Evolutionary conservation across 1,284 basidiomycete species (phyloP).

Genomic region (Moesziomyces aphidis): DNA sequence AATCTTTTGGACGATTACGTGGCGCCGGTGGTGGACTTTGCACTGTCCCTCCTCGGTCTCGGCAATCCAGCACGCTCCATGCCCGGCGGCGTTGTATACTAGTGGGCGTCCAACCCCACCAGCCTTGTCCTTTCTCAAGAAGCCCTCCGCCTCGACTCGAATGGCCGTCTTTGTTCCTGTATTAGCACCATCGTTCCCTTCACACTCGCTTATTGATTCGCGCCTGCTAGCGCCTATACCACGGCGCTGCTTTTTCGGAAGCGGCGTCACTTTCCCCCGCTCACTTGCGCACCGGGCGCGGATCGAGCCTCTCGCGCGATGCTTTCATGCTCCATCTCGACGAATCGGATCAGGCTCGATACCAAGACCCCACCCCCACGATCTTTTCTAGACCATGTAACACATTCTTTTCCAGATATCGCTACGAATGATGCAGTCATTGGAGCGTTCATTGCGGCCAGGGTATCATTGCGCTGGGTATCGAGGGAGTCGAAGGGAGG

Average conservation of each 20-base stretch:
- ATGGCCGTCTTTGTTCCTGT: slow-evolving; percentile 2
- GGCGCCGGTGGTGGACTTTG: slow-evolving; percentile 17
- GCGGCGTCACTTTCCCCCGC: not conserved
- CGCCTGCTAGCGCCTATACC: slow-evolving; percentile 30
- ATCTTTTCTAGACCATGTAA: slow-evolving; percentile 16
- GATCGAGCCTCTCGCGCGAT: not conserved
- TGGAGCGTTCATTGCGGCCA: slow-evolving; percentile 8
- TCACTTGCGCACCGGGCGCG: not conserved
- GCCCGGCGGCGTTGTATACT: slow-evolving; percentile 27
- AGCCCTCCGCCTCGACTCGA: not conserved
- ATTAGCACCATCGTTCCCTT: slow-evolving; percentile 6
- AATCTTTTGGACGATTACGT: slow-evolving; percentile 42
- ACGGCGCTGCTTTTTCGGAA: not conserved
- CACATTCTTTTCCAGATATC: slow-evolving; percentile 5
- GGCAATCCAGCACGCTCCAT: slow-evolving; percentile 7
- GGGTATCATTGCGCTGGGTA: slow-evolving; percentile 1
- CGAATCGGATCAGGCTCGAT: slow-evolving; percentile 6
- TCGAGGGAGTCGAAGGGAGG: not conserved
- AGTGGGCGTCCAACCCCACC: not conserved
- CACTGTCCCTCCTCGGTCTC: slow-evolving; percentile 20
- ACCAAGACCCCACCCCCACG: not conserved
- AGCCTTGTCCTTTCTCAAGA: no score
- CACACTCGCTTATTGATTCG: not conserved
- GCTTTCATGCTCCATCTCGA: slow-evolving; percentile 7
- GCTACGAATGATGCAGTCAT: not conserved